phyloP scores from a whole-genome alignment of 345 rosid species.

The Eucalyptus caleyi region DNA sequence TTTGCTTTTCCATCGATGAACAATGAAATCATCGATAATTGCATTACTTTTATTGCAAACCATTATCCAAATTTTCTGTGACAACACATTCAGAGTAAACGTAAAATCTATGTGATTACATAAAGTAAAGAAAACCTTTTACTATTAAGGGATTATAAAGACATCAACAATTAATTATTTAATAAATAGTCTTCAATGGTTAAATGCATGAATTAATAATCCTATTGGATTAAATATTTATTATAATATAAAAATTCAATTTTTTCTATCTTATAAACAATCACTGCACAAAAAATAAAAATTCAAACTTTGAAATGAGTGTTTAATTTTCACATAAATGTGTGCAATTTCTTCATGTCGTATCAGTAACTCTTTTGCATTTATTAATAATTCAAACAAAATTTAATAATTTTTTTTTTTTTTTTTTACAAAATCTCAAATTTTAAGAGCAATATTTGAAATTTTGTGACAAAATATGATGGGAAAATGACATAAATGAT shows the following conservation, averaged over 20 bases:
- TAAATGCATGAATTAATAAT: not conserved
- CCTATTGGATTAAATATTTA: not conserved
- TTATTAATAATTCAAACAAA: not conserved
- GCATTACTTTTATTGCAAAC: not conserved
- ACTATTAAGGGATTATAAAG: not conserved
- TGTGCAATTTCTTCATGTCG: not conserved
- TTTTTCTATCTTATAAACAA: not conserved
- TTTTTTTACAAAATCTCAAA: not conserved
- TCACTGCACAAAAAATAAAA: not conserved
- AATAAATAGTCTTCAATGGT: not conserved
- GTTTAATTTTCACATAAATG: not conserved
- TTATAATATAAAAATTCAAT: not conserved
- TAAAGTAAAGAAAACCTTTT: not conserved
- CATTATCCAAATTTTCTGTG: not conserved
- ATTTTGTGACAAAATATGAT: not conserved
- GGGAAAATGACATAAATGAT: no score
- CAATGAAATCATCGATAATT: not conserved
- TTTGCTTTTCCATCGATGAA: not conserved
- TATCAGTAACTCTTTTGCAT: not conserved
- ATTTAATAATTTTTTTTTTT: not conserved
- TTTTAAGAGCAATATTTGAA: not conserved
- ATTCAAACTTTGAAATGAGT: not conserved
- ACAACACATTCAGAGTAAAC: not conserved
- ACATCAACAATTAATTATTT: not conserved
- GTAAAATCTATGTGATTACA: not conserved